phyloP scores from a whole-genome alignment of 129 eudicot genomes.

The Pseudognaphalium luteoalbum region DNA sequence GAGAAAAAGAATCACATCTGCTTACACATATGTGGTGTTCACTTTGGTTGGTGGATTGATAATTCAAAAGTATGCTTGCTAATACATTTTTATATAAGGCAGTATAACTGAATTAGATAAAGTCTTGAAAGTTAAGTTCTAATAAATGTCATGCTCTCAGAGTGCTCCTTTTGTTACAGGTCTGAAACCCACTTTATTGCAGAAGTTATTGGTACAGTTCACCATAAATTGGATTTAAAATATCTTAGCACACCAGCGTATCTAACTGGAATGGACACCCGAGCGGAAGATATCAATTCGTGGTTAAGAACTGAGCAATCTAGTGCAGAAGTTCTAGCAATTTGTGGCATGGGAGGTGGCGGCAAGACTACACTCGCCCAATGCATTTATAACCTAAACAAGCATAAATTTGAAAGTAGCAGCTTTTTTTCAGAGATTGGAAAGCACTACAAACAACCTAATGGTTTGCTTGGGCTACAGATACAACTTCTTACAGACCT shows the following conservation, averaged over 20 bases:
- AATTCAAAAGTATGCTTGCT: no score
- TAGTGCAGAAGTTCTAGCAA: neutral
- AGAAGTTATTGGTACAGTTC: neutral
- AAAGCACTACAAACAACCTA: neutral
- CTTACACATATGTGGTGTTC: no score
- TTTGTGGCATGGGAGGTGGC: constrained; percentile 28
- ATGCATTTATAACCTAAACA: constrained; percentile 18
- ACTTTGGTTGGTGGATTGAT: no score
- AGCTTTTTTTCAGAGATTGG: constrained; percentile 11
- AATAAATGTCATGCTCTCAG: neutral
- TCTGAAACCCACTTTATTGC: constrained; percentile 14
- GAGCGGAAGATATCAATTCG: constrained; percentile 7
- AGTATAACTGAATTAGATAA: no score
- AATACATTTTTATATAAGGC: no score
- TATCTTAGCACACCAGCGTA: neutral
- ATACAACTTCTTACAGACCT: constrained; percentile 12
- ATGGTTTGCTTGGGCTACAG: neutral
- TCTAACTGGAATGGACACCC: constrained; percentile 8
- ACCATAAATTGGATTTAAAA: neutral
- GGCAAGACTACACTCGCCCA: constrained; percentile 24
- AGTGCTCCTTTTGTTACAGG: constrained; percentile 6
- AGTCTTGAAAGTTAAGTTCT: no score
- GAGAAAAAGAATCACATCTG: no score
- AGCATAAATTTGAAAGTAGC: neutral
- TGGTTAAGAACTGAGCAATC: constrained; percentile 14